Evolutionary conservation across 148 eudicot genomes (phyloP), one percentile per base, ranked within the genome.

Genomic region (Beta vulgaris): DNA sequence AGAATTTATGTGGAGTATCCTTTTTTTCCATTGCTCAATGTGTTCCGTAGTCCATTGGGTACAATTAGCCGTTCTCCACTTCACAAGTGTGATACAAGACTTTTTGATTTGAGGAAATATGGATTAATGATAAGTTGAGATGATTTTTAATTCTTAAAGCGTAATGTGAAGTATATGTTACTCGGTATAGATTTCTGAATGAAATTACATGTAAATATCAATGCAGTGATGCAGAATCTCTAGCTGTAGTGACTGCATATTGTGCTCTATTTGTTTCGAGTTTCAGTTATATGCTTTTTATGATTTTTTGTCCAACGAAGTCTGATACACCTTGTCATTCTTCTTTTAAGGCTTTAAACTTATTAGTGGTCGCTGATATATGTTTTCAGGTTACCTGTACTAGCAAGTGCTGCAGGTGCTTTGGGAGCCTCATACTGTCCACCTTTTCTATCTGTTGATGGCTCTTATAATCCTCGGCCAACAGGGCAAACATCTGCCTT

Each of bases 341-440:
- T 57, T 28, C 21, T 57, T 68, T 43, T 34, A 28, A 12, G 12
- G 36, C 37, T 15, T 49, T 28, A 25, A 28, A 32, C 28, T 34
- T 36, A 39, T 29, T 8, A 26, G 18, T 71, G 58, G 48, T 67
- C 35, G 31, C 23, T 49, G 43, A n/a, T 77, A 49, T 37, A 70
- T 71, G 64, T 73, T 26, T 78, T 60, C 82, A 94, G 98, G 98
- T 79, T 91, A 29, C 95, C 97, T 46, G 87, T 91, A 84, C 77
- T 94, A 83, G 90, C 97, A 60, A 89, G 97, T 77, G 86, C 97
- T 77, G 92, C 96, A 58, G 98, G 98, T 71, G 88, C 91, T 79
- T 73, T 92, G 75, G 98, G 98, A 43, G 86, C 91, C 62, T 36
- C 89, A n/a, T 93, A 87, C 69, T 85, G 89, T 79, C 74, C 92